Evolutionary conservation across 2,329 filamentous ascomycete species (phyloP).

Genomic region (Trichoderma polysporum): DNA sequence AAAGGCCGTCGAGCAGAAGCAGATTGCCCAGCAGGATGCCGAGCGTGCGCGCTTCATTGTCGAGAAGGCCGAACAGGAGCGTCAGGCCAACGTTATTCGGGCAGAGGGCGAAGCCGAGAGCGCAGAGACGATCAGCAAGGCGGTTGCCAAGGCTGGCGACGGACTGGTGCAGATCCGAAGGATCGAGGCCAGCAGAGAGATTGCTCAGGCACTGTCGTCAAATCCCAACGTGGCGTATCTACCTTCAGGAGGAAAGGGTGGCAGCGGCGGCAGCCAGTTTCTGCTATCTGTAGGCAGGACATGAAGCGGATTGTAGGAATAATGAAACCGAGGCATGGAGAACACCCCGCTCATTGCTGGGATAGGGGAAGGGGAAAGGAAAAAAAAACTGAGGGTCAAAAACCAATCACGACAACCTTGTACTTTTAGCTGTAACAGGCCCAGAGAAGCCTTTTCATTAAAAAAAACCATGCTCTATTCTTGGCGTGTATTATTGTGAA

Average conservation of each 20-base stretch:
- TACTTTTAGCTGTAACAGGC: slow-evolving; percentile 37
- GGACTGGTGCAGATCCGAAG: slow-evolving; percentile 93
- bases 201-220: slow-evolving; percentile 80
- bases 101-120: slow-evolving; percentile 97
- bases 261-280: slow-evolving; percentile 52
- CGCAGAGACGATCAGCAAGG: slow-evolving; percentile 91
- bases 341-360: slow-evolving; percentile 39
- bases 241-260: slow-evolving; percentile 65
- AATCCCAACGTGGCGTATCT: slow-evolving; percentile 98
- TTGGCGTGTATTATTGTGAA: background rate
- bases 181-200: slow-evolving; percentile 95
- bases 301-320: slow-evolving; percentile 28
- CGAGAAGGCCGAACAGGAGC: slow-evolving; percentile 97
- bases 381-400: no score
- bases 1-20: slow-evolving; percentile 98
- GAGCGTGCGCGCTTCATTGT: slow-evolving; percentile 97
- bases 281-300: slow-evolving; percentile 53
- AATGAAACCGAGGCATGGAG: slow-evolving; percentile 26
- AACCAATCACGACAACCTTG: slow-evolving; percentile 31
- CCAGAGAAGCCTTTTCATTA: slow-evolving; percentile 15
- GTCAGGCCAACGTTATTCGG: slow-evolving; percentile 96
- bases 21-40: slow-evolving; percentile 98
- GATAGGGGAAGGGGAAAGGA: slow-evolving; percentile 25
- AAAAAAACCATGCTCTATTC: background rate
- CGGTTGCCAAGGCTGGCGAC: slow-evolving; percentile 89